Evolutionary conservation across 768 basidiomycete genomes (phyloP).

Genomic region (Lentinula aciculospora): DNA sequence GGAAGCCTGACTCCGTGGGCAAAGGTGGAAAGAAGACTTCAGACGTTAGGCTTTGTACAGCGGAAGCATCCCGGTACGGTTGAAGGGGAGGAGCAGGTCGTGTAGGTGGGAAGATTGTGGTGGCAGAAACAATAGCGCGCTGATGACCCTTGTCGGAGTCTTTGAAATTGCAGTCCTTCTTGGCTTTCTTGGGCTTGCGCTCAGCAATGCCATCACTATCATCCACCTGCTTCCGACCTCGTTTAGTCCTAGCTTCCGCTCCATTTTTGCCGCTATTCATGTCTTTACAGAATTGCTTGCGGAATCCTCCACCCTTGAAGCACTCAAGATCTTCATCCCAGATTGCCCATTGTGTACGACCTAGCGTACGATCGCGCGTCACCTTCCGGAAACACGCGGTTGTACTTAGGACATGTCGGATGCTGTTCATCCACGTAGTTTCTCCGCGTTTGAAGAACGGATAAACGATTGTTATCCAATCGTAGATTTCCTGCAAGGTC

Average conservation of each 20-base stretch:
- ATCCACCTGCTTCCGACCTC: conserved; percentile 13
- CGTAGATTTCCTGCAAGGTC: conserved; percentile 93
- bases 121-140: conserved; percentile 13
- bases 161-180: conserved; percentile 25
- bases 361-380: conserved; percentile 67
- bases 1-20: conserved; percentile 44
- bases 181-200: conserved; percentile 43
- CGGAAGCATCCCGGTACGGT: conserved; percentile 52
- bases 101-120: conserved; percentile 43
- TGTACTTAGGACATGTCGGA: conserved; percentile 93
- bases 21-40: conserved; percentile 74
- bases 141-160: conserved; percentile 10
- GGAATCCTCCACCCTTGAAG: conserved; percentile 80
- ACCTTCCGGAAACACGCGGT: conserved; percentile 89
- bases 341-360: conserved; percentile 86
- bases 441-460: conserved; percentile 92
- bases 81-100: conserved; percentile 63
- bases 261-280: conserved; percentile 32
- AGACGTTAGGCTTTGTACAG: conserved; percentile 32
- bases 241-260: conserved; percentile 22
- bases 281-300: conserved; percentile 54
- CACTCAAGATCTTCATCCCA: conserved; percentile 78
- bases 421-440: conserved; percentile 96
- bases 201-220: conserved; percentile 31
- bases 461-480: conserved; percentile 91